Conservation (phyloP, 2,329 filamentous ascomycete species). For the Taxawa tesnikishii region DNA sequence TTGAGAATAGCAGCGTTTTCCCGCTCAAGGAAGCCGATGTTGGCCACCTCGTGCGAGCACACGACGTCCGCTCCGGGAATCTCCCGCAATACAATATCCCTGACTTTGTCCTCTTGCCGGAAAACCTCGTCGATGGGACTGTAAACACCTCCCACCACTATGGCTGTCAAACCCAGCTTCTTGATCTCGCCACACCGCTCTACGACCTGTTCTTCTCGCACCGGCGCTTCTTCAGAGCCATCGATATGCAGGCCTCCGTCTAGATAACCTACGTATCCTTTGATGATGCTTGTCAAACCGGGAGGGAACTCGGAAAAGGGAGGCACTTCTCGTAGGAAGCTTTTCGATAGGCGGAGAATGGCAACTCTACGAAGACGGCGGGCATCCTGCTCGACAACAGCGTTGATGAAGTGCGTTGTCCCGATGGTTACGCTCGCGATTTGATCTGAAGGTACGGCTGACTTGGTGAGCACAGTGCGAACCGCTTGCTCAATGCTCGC, state of each 20-base stretch:
- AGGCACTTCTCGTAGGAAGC: slow-evolving; percentile 18
- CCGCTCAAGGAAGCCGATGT: slow-evolving; percentile 36
- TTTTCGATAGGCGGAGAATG: slow-evolving; percentile 30
- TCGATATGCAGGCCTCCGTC: slow-evolving; percentile 38
- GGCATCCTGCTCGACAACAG: slow-evolving; percentile 24
- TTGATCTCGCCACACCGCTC: slow-evolving; percentile 31
- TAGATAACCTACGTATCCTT: slow-evolving; percentile 26
- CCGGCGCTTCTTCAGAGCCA: slow-evolving; percentile 26
- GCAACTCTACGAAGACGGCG: slow-evolving; percentile 39
- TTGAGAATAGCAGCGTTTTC: slow-evolving; percentile 41
- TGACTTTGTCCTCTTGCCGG: slow-evolving; percentile 39
- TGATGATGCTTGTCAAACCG: slow-evolving; percentile 18
- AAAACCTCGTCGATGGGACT: slow-evolving; percentile 44
- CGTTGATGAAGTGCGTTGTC: slow-evolving; percentile 32
- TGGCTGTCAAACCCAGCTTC: slow-evolving; percentile 28
- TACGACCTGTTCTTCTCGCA: slow-evolving; percentile 33
- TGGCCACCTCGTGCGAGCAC: slow-evolving; percentile 38
- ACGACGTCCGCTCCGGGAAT: slow-evolving; percentile 37
- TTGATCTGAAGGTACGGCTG: slow-evolving; percentile 17
- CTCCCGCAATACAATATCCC: slow-evolving; percentile 34
- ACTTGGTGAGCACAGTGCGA: slow-evolving; percentile 21
- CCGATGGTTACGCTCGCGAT: slow-evolving; percentile 35
- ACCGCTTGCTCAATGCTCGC: slow-evolving; percentile 28
- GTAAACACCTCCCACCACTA: slow-evolving; percentile 47
- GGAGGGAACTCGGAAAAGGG: slow-evolving; percentile 19